phyloP scores from a whole-genome alignment of 2,329 filamentous ascomycete species.

The Clonostachys sp. region DNA sequence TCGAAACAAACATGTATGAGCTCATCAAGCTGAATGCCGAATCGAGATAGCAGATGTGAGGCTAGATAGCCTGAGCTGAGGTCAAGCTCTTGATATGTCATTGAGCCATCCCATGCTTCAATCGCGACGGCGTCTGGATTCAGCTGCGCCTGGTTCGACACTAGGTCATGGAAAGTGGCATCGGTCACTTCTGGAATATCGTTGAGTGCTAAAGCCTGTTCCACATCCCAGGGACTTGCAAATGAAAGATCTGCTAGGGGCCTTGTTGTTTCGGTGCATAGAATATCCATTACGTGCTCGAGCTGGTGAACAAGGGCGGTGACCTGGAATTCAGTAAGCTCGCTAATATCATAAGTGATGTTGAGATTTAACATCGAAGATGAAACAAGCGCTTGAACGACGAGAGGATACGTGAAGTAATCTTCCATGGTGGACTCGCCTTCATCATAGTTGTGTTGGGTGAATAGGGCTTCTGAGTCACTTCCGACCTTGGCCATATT shows the following conservation, averaged over 20 bases:
- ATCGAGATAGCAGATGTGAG: background rate
- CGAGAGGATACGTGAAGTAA: slow-evolving; percentile 6
- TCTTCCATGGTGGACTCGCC: slow-evolving; percentile 18
- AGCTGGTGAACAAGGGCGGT: slow-evolving; percentile 6
- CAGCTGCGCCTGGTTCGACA: slow-evolving; percentile 23
- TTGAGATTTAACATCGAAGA: background rate
- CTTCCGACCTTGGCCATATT: background rate
- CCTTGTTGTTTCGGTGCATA: background rate
- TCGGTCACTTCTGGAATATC: background rate
- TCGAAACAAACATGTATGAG: slow-evolving; percentile 10
- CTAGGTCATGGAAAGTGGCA: slow-evolving; percentile 30
- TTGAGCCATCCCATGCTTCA: slow-evolving; percentile 32
- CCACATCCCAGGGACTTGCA: background rate
- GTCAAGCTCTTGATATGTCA: slow-evolving; percentile 29
- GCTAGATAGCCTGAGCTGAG: slow-evolving; percentile 5
- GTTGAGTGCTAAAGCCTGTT: slow-evolving; percentile 1
- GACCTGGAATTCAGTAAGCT: slow-evolving; percentile 3
- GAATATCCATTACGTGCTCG: slow-evolving; percentile 5
- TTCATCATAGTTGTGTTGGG: background rate
- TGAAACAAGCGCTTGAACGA: slow-evolving; percentile 1
- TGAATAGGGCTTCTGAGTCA: background rate
- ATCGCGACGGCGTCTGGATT: slow-evolving; percentile 25
- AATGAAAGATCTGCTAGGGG: background rate
- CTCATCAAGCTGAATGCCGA: slow-evolving; percentile 1
- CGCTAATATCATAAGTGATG: slow-evolving; percentile 1